phyloP scores from a whole-genome alignment of 2,329 filamentous ascomycete genomes.

The Trichoderma citrinoviride region DNA sequence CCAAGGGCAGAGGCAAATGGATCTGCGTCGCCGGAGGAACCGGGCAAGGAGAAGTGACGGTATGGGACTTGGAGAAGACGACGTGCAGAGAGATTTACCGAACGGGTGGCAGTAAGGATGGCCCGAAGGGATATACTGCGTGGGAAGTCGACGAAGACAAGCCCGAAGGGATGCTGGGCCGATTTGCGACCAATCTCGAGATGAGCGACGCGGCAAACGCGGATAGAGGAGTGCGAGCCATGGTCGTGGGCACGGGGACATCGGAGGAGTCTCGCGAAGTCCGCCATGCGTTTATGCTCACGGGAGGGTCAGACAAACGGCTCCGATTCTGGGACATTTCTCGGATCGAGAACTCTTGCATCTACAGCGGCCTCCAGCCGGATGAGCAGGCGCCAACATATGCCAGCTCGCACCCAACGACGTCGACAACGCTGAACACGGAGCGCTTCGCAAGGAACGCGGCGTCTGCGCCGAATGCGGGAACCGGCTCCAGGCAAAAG shows the following conservation, averaged over 20 bases:
- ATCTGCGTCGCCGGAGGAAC: slow-evolving; percentile 88
- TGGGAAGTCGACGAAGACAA: slow-evolving; percentile 90
- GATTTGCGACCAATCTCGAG: slow-evolving; percentile 76
- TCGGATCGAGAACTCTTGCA: slow-evolving; percentile 70
- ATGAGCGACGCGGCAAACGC: slow-evolving; percentile 52
- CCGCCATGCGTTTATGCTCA: slow-evolving; percentile 79
- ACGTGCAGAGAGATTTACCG: slow-evolving; percentile 88
- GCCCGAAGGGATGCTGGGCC: slow-evolving; percentile 79
- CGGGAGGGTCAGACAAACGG: slow-evolving; percentile 84
- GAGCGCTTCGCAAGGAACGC: slow-evolving; percentile 54
- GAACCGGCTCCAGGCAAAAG: slow-evolving; percentile 32
- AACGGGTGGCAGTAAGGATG: slow-evolving; percentile 60
- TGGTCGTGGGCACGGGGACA: slow-evolving; percentile 72
- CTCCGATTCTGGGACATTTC: slow-evolving; percentile 91
- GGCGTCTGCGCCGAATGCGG: slow-evolving; percentile 34
- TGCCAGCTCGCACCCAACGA: slow-evolving; percentile 59
- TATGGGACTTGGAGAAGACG: slow-evolving; percentile 92
- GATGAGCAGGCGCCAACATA: slow-evolving; percentile 76
- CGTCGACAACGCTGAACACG: slow-evolving; percentile 62
- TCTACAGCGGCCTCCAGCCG: slow-evolving; percentile 73
- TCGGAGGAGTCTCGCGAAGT: slow-evolving; percentile 67
- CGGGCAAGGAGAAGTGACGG: slow-evolving; percentile 81
- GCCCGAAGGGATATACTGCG: slow-evolving; percentile 68
- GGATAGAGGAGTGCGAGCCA: slow-evolving; percentile 70
- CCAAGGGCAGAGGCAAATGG: slow-evolving; percentile 75